A percentile compares a stretch with the other conserved stretches of the same genome.
phyloP scores from a whole-genome alignment of 2,329 filamentous ascomycete genomes.

The Scleromitrula shiraiana region DNA sequence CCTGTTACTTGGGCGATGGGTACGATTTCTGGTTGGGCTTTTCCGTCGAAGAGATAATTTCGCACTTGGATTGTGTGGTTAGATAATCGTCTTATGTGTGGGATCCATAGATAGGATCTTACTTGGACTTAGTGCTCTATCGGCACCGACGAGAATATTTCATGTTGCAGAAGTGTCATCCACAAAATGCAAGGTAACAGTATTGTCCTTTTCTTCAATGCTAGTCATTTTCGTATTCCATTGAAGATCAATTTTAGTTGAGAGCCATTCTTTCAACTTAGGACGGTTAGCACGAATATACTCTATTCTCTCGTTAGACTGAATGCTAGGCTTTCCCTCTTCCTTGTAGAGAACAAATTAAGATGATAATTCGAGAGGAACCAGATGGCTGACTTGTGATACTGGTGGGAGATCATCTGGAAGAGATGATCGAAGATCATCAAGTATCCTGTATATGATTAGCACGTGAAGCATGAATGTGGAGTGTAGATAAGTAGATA shows the following conservation, averaged over 20 bases:
- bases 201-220: neutral
- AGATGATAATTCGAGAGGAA: neutral
- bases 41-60: neutral
- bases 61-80: too few species aligned
- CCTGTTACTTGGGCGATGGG: neutral
- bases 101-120: neutral
- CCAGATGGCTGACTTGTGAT: neutral
- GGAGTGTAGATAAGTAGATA: neutral
- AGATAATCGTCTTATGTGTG: too few species aligned
- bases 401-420: neutral
- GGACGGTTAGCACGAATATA: neutral
- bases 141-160: neutral
- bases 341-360: neutral
- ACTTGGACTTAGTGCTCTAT: neutral
- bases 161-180: neutral
- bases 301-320: neutral
- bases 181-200: neutral
- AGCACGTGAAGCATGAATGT: neutral
- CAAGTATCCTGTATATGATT: neutral
- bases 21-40: neutral
- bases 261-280: neutral
- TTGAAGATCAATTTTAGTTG: neutral
- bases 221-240: neutral
- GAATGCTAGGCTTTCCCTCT: neutral
- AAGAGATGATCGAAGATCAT: neutral